A percentile compares a stretch with the other conserved stretches of the same genome.
Evolutionary conservation across 345 rosid genomes (phyloP).

Genomic region (Passiflora organensis): DNA sequence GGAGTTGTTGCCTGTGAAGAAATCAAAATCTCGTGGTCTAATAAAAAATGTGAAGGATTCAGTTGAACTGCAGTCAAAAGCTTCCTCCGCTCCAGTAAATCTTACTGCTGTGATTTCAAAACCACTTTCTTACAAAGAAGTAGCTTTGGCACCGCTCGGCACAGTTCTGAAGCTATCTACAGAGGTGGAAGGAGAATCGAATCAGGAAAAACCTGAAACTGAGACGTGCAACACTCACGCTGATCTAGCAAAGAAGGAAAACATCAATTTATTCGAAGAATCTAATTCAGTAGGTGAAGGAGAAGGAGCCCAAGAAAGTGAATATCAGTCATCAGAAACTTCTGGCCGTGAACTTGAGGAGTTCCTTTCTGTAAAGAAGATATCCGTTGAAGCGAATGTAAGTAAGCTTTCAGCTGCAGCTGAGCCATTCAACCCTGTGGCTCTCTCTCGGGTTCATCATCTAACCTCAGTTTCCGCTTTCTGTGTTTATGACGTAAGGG

Average conservation of each 20-base stretch:
- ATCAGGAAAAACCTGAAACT: constrained; percentile 32
- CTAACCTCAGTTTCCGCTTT: constrained; percentile 31
- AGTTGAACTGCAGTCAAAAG: constrained; percentile 20
- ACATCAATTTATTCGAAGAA: constrained; percentile 5
- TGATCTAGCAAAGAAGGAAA: constrained; percentile 24
- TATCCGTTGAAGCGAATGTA: constrained; percentile 35
- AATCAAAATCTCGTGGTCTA: constrained; percentile 26
- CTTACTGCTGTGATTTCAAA: constrained; percentile 43
- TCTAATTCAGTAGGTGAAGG: constrained; percentile 18
- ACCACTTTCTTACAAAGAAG: constrained; percentile 63
- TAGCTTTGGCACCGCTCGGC: constrained; percentile 61
- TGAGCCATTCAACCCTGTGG: constrained; percentile 55
- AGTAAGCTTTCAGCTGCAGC: constrained; percentile 70
- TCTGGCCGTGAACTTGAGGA: constrained; percentile 25
- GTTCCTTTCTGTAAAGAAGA: constrained; percentile 28
- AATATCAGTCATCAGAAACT: constrained; percentile 24
- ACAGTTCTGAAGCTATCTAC: constrained; percentile 44
- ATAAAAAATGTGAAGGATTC: constrained; percentile 22
- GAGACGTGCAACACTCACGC: constrained; percentile 18
- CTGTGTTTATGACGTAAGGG: constrained; percentile 37
- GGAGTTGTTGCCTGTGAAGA: constrained; percentile 28
- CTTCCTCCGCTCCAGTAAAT: constrained; percentile 27
- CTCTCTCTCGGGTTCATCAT: constrained; percentile 20
- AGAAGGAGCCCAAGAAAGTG: constrained; percentile 23
- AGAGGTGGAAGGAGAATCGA: constrained; percentile 32